Base-by-base conservation (phyloP, 495 filamentous ascomycete genomes). In the Penicillium dipodomyicola region DNA sequence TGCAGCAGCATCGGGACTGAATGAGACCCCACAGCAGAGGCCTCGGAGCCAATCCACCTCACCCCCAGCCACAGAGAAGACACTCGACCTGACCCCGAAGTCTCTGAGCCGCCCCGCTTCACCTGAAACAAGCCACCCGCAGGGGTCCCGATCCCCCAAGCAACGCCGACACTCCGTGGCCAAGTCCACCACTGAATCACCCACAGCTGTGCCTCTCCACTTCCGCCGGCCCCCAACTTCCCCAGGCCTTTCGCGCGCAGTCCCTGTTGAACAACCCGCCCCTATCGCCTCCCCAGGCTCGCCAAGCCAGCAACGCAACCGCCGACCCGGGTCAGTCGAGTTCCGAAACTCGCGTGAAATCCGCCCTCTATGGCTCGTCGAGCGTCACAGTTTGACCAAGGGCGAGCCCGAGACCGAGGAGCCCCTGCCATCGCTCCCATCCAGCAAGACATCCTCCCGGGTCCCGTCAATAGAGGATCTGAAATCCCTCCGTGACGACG, bases 341-440 rank as follows among this genome's bases (percentile, higher is more conserved):
- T 80, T 80, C 60, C 72, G 67, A 42, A 70, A 68, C 37, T 77
- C 72, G 6, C 74, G 73, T 19, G 80, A 80, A 43, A 75, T 80
- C 33, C 68, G 78, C 9, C 80, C 80, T 0, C 62, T 82, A 23
- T 79, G 72, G 72, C 73, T 78, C 7, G 79, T 82, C 5, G 77
- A 80, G 52, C 72, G 72, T 20, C 71, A 80, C 60, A 68, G 74
- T 20, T 53, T 72, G 15, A 64, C 56, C 19, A 78, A 80, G 64
- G 47, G 56, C n/a, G 75, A 80, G 14, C 45, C 61, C 8, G 65
- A 70, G 39, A 32, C 52, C 6, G 73, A 73, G 17, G 78, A 79
- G 42, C 59, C 62, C 2, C 64, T 80, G 19, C 79, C 78, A 46
- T 79, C 80, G 3, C 67, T 82, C 14, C 79, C 79, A 47, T 79